Percentiles rank a stretch among this genome's conserved stretches.
phyloP scores from a whole-genome alignment of 140 eudicot species.

The Stevia rebaudiana region DNA sequence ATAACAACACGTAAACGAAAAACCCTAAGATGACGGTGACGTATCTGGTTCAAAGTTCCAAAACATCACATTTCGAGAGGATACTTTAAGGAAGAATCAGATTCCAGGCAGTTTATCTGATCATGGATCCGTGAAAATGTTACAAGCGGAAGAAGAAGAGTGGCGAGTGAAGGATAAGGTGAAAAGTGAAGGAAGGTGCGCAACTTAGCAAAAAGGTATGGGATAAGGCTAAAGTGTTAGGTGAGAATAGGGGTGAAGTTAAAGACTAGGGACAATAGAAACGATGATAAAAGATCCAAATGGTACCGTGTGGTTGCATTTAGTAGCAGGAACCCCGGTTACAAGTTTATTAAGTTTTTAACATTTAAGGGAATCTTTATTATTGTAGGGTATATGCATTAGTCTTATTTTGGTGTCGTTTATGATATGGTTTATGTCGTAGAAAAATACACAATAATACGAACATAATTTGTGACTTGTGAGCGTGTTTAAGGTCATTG shows the following conservation, averaged over 20 bases:
- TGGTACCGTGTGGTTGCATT: slow-evolving; percentile 19
- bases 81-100: not conserved
- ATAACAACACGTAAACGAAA: not conserved
- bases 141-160: slow-evolving; percentile 22
- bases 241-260: slow-evolving; percentile 25
- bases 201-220: slow-evolving; percentile 32
- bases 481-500: no score
- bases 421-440: not conserved
- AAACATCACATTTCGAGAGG: slow-evolving; percentile 6
- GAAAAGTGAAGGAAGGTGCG: slow-evolving; percentile 29
- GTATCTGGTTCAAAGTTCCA: not conserved
- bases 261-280: slow-evolving; percentile 29
- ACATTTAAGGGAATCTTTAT: not conserved
- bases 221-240: slow-evolving; percentile 33
- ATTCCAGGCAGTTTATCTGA: not conserved
- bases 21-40: slow-evolving; percentile 11
- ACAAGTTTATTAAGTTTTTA: not conserved
- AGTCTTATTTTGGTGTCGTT: no score
- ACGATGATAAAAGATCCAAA: slow-evolving; percentile 16
- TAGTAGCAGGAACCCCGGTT: not conserved
- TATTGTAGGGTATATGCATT: not conserved
- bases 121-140: slow-evolving; percentile 13
- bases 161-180: slow-evolving; percentile 31
- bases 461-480: no score
- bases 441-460: no score